A percentile compares a stretch with the other conserved stretches of the same genome.
Conservation (phyloP, 371 early-diverging fungal genomes). For the Lichtheimia corymbifera region DNA sequence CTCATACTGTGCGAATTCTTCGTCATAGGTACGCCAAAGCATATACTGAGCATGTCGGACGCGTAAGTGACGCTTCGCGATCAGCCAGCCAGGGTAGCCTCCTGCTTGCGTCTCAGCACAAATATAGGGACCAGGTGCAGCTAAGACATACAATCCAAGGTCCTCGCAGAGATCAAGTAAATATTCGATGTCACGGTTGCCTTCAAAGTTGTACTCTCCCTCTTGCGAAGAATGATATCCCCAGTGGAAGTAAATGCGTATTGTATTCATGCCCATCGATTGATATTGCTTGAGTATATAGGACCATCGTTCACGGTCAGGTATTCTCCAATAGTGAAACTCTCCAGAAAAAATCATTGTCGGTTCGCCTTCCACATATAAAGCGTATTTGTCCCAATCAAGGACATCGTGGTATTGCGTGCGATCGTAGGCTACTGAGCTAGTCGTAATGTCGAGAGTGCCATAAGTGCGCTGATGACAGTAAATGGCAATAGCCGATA, state of each 20-base stretch:
- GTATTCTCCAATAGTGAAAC: constrained; percentile 83
- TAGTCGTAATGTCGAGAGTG: constrained; percentile 49
- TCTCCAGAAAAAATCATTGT: constrained; percentile 69
- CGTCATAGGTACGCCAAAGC: constrained; percentile 72
- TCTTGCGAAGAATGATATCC: constrained; percentile 81
- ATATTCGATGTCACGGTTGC: constrained; percentile 75
- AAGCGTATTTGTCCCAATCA: constrained; percentile 65
- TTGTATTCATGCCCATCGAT: constrained; percentile 73
- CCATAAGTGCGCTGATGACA: constrained; percentile 52
- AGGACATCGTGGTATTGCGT: constrained; percentile 50
- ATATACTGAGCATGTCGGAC: constrained; percentile 72
- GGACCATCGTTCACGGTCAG: constrained; percentile 63
- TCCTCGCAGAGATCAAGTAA: constrained; percentile 76
- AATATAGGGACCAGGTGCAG: constrained; percentile 88
- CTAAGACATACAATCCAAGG: constrained; percentile 75
- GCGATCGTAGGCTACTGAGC: constrained; percentile 62
- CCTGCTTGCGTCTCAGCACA: constrained; percentile 89
- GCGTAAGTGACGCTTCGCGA: constrained; percentile 73
- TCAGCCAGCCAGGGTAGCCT: constrained; percentile 84
- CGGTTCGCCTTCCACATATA: constrained; percentile 64
- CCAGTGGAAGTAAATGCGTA: constrained; percentile 93
- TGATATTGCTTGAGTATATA: constrained; percentile 67
- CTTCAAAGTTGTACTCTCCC: constrained; percentile 79
- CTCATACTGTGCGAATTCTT: constrained; percentile 68
- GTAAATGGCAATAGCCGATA: constrained; percentile 40